Conservation (phyloP, 169 alveolate genomes). For the Eimeria praecox region DNA sequence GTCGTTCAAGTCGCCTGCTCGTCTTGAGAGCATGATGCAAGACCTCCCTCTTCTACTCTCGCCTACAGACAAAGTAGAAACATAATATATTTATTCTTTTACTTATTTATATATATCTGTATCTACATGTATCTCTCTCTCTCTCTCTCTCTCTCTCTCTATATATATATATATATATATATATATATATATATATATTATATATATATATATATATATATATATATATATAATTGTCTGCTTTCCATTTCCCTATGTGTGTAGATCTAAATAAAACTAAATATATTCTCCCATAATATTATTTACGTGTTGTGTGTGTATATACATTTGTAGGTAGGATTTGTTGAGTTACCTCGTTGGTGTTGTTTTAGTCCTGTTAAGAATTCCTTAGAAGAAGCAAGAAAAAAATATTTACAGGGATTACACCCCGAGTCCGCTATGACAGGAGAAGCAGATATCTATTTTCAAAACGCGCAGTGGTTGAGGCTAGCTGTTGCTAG, state of each 20-base stretch:
- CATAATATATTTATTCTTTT: too few species aligned
- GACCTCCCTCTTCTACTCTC: conserved; percentile 86
- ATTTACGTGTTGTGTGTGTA: too few species aligned
- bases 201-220: background rate
- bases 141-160: too few species aligned
- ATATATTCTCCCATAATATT: too few species aligned
- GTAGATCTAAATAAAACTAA: background rate
- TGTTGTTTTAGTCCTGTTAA: conserved; percentile 83
- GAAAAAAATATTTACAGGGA: conserved; percentile 45
- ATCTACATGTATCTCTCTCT: too few species aligned
- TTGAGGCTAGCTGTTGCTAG: conserved; percentile 50
- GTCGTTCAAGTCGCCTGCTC: conserved; percentile 95
- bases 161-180: too few species aligned
- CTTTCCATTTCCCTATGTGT: too few species aligned
- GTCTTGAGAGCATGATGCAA: conserved; percentile 97
- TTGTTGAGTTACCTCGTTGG: conserved; percentile 83
- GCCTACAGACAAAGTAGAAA: conserved; percentile 51
- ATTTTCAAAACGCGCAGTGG: conserved; percentile 51
- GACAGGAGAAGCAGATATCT: conserved; percentile 77
- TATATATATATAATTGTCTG: background rate
- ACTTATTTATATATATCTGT: too few species aligned
- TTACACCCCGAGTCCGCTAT: conserved; percentile 77
- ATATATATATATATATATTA: background rate
- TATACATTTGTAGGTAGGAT: conserved; percentile 76
- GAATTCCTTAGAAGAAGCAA: conserved; percentile 83